phyloP scores from a whole-genome alignment of 306 rosid genomes.

The Clitoria ternatea region DNA sequence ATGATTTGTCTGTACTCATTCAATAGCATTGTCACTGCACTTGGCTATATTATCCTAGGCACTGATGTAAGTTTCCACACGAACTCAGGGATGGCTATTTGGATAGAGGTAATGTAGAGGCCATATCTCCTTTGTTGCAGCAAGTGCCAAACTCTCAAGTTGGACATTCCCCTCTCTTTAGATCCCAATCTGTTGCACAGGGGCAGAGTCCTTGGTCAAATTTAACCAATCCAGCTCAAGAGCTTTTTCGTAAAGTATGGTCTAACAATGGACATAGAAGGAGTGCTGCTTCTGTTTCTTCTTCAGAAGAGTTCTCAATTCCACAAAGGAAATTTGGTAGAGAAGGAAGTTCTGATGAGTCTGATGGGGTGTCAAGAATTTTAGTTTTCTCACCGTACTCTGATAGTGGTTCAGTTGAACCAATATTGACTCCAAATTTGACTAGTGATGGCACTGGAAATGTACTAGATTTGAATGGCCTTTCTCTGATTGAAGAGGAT shows the following conservation, averaged over 20 bases:
- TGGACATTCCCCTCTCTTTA: constrained; percentile 18
- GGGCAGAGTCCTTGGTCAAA: constrained; percentile 10
- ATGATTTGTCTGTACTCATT: neutral
- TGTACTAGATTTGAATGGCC: constrained; percentile 24
- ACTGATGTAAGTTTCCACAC: constrained; percentile 31
- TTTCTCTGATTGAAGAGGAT: constrained; percentile 27
- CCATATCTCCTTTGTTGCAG: constrained; percentile 29
- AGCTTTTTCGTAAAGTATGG: constrained; percentile 40
- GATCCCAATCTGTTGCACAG: constrained; percentile 38
- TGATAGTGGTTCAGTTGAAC: constrained; percentile 34
- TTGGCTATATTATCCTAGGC: neutral
- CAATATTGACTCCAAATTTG: constrained; percentile 24
- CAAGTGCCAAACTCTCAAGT: constrained; percentile 30
- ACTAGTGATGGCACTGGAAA: constrained; percentile 33
- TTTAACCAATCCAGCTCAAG: constrained; percentile 37
- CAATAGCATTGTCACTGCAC: neutral
- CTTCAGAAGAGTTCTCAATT: constrained; percentile 28
- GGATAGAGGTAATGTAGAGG: constrained; percentile 34
- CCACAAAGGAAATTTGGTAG: neutral
- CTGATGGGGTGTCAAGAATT: constrained; percentile 28
- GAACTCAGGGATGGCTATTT: constrained; percentile 41
- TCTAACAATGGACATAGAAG: constrained; percentile 31
- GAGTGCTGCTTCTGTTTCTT: constrained; percentile 28
- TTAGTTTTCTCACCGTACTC: constrained; percentile 40
- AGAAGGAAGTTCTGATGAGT: constrained; percentile 26